Percentiles rank a stretch among this genome's conserved stretches.
Conservation (phyloP, 495 filamentous ascomycete species). For the Penicillium roqueforti region DNA sequence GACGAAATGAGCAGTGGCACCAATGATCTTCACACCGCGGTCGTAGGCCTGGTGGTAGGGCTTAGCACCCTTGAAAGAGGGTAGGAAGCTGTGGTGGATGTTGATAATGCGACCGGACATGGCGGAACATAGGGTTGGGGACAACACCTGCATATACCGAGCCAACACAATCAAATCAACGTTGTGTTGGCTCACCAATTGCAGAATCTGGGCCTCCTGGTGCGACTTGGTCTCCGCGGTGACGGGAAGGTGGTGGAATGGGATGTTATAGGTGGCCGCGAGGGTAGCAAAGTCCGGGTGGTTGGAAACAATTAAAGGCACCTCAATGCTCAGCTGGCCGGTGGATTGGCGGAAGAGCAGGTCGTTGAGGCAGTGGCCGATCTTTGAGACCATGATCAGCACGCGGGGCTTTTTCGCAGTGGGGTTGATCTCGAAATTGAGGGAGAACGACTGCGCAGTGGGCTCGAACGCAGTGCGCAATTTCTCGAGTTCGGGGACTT, state of each 20-base stretch:
- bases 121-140: slow-evolving; percentile 61
- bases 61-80: slow-evolving; percentile 75
- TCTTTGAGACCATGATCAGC: slow-evolving; percentile 79
- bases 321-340: slow-evolving; percentile 57
- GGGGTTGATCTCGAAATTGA: slow-evolving; percentile 61
- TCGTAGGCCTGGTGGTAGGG: slow-evolving; percentile 79
- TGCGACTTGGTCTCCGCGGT: slow-evolving; percentile 61
- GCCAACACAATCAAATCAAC: slow-evolving; percentile 72
- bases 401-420: slow-evolving; percentile 60
- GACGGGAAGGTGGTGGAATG: slow-evolving; percentile 70
- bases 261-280: slow-evolving; percentile 64
- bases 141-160: slow-evolving; percentile 82
- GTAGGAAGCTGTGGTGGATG: slow-evolving; percentile 77
- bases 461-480: slow-evolving; percentile 44
- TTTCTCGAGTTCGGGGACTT: slow-evolving; percentile 41
- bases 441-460: slow-evolving; percentile 52
- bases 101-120: slow-evolving; percentile 78
- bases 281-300: slow-evolving; percentile 66
- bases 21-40: slow-evolving; percentile 74
- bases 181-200: slow-evolving; percentile 56
- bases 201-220: slow-evolving; percentile 62
- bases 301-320: slow-evolving; percentile 66
- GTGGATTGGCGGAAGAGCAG: slow-evolving; percentile 66
- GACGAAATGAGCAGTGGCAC: slow-evolving; percentile 73
- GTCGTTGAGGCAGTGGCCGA: slow-evolving; percentile 76